Conservation (phyloP, 2,329 filamentous ascomycete genomes). For the Paecilomyces fulvus region DNA sequence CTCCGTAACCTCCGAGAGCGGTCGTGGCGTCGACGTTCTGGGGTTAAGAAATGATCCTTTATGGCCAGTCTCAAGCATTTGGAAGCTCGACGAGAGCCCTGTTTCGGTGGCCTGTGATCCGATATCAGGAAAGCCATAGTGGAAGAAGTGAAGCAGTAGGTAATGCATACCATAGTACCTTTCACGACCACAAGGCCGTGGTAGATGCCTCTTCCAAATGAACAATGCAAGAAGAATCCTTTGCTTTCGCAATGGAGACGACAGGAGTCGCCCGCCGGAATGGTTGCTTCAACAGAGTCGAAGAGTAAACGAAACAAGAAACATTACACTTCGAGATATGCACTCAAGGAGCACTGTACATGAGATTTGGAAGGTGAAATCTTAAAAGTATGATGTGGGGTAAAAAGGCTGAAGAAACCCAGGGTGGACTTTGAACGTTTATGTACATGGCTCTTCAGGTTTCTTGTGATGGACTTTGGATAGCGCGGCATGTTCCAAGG, state of each 20-base stretch:
- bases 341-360: not conserved
- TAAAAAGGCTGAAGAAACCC: not conserved
- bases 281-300: not conserved
- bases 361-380: not conserved
- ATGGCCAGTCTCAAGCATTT: conserved; percentile 12
- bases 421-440: not conserved
- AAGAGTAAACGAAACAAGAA: not conserved
- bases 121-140: not conserved
- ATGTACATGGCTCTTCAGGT: not conserved
- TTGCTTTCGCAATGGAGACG: not conserved
- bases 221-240: not conserved
- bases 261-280: not conserved
- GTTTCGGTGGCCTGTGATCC: conserved; percentile 1
- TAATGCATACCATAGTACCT: not conserved
- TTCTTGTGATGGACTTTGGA: not conserved
- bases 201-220: not conserved
- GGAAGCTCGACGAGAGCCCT: conserved; percentile 2
- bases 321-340: not conserved
- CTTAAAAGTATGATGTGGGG: not conserved
- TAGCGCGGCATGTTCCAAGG: not conserved
- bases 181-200: not conserved
- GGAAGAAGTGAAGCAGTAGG: not conserved
- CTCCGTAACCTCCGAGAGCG: conserved; percentile 24
- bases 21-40: conserved; percentile 10
- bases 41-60: conserved; percentile 10